These are phyloP conservation scores for Dactylis glomerata DNA, from an alignment of 176 grass and related monocot species.

Conservation along the genomic window DNA sequence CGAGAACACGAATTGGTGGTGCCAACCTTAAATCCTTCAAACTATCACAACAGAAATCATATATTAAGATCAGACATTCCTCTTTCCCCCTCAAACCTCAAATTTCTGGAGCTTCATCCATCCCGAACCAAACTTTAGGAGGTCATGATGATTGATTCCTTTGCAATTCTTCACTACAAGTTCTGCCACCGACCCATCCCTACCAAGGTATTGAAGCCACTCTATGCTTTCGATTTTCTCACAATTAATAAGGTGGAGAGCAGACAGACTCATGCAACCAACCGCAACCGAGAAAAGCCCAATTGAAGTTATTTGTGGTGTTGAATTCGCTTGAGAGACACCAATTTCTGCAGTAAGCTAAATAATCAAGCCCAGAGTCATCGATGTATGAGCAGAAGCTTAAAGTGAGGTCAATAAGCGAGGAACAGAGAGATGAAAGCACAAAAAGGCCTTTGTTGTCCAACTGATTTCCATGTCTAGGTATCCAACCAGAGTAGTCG, in stretches of 20 bases:
- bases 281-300: background rate
- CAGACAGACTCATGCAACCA: background rate
- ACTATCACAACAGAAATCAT: background rate
- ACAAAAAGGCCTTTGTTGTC: slow-evolving; percentile 41
- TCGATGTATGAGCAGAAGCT: too few species aligned
- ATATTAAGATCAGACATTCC: background rate
- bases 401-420: too few species aligned
- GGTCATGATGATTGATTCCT: background rate
- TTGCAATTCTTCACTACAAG: background rate
- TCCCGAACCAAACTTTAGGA: slow-evolving; percentile 7
- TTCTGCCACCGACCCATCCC: background rate
- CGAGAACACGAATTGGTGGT: background rate
- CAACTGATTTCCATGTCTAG: slow-evolving; percentile 39
- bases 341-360: background rate
- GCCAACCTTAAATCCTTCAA: background rate
- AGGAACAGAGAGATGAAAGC: too few species aligned
- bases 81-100: background rate
- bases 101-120: slow-evolving; percentile 11
- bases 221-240: background rate
- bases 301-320: background rate
- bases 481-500: slow-evolving; percentile 49
- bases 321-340: background rate
- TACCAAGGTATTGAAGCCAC: slow-evolving; percentile 3
- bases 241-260: too few species aligned
- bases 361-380: background rate